Base-by-base conservation (phyloP, 352 stramenopile species). In the Phytophthora chlamydospora region DNA sequence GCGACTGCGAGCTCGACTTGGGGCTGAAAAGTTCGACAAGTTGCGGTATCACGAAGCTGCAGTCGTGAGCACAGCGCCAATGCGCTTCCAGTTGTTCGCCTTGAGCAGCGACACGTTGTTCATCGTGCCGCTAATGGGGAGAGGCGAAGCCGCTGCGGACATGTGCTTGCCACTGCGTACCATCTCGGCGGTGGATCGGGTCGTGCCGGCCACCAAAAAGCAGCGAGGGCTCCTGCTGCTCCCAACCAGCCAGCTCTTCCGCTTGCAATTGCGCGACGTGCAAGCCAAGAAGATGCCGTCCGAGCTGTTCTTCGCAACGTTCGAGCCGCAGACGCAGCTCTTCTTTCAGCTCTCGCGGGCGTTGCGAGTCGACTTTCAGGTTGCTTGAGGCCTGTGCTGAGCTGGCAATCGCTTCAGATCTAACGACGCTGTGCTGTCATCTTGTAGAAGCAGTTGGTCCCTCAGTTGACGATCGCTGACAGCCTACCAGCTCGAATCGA, bases 31-130 rank as follows among this genome's bases (percentile, higher is more conserved):
- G 33, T 85, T 82, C 38, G 42, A 68, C 1, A 52, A 63, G 27
- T 53, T 90, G 29, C 54, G 68, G 0, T 89, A 81, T 48, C 74
- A 91, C 45, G 82, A 91, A 68, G 73, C 78, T 31, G 76, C 85
- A 24, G 76, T 90, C 8, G 58, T 73, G 35, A 69, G 62, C 27
- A 69, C 61, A 3, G 54, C 45, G 3, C 34, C 60, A 0, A 61
- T 62, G 59, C 62, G 50, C 17, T 80, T 86, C 56, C 75, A 86
- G 57, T 66, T 90, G 42, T 56, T 89, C 33, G 81, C 69, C 24
- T 65, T 90, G 38, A 79, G 68, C 19, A 46, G 40, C 27, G 68
- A 80, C 38, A 73, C 62, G 0, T 24, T 90, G 10, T 77, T 80
- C 36, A 64, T 88, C 12, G 71, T 90, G 42, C 71, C 77, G 24